A percentile compares a stretch with the other conserved stretches of the same genome.
phyloP scores from a whole-genome alignment of 257 asterid species.

The Coffea eugenioides region DNA sequence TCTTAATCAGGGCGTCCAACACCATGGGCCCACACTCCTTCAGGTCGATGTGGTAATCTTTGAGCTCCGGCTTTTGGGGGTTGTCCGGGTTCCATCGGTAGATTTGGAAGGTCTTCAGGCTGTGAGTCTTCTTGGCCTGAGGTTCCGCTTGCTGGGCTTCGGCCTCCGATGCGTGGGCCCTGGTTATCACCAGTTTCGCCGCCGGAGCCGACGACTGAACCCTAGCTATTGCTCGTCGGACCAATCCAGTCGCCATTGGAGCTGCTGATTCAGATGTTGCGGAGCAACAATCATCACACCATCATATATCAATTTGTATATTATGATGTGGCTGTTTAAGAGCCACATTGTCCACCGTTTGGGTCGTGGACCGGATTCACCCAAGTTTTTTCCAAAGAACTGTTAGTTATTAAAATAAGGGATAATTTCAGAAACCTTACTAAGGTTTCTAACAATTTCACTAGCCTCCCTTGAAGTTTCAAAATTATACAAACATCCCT shows the following conservation, averaged over 20 bases:
- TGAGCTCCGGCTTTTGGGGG: constrained; percentile 65
- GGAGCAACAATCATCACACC: too few species aligned
- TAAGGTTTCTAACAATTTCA: too few species aligned
- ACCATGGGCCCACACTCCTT: constrained; percentile 95
- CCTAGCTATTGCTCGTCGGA: constrained; percentile 70
- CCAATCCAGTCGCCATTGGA: constrained; percentile 76
- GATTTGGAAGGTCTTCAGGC: constrained; percentile 81
- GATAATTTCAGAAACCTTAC: too few species aligned
- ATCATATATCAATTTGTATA: too few species aligned
- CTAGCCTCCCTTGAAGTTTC: too few species aligned
- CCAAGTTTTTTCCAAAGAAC: too few species aligned
- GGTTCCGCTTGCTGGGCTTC: constrained; percentile 49
- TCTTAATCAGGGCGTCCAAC: constrained; percentile 84
- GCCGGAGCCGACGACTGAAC: constrained; percentile 46
- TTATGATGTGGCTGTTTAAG: too few species aligned
- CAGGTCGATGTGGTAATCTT: constrained; percentile 67
- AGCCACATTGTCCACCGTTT: too few species aligned
- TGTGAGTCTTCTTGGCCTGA: constrained; percentile 24
- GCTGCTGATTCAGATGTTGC: not conserved
- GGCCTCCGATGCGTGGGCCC: constrained; percentile 62
- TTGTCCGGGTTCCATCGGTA: constrained; percentile 93
- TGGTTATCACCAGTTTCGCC: constrained; percentile 35
- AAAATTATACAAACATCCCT: too few species aligned
- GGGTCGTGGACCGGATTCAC: too few species aligned
- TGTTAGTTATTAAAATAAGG: too few species aligned